These are phyloP conservation scores for Hanseniaspora hatyaiensis DNA, from an alignment of 805 yeast genomes.

Conservation along the genomic window DNA sequence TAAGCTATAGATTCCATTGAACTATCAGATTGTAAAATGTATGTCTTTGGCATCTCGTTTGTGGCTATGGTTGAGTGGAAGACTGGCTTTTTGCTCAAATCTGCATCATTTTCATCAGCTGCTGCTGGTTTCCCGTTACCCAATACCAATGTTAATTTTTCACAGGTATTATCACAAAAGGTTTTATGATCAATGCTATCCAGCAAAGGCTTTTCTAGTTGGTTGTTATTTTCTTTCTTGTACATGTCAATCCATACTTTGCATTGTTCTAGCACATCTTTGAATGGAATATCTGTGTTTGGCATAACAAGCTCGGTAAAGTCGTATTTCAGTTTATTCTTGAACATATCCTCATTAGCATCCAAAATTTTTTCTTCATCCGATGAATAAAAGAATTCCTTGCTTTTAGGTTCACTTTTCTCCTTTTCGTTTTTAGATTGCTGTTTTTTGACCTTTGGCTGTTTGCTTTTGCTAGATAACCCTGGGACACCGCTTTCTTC, in stretches of 20 bases:
- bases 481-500: not conserved
- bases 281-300: slow-evolving; percentile 6
- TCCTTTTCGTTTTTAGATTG: not conserved
- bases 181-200: slow-evolving; percentile 9
- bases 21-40: slow-evolving; percentile 6
- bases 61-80: not conserved
- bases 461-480: not conserved
- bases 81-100: not conserved
- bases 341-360: slow-evolving; percentile 10
- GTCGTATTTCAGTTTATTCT: slow-evolving; percentile 3
- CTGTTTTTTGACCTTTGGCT: not conserved
- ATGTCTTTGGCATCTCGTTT: slow-evolving; percentile 11
- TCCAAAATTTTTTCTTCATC: slow-evolving; percentile 14
- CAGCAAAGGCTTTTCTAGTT: not conserved
- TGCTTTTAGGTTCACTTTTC: not conserved
- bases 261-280: not conserved
- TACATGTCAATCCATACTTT: slow-evolving; percentile 9
- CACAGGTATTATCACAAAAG: slow-evolving; percentile 12
- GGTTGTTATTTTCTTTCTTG: slow-evolving; percentile 8
- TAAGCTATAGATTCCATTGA: slow-evolving; percentile 11
- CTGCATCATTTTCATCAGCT: not conserved
- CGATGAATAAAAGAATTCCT: not conserved
- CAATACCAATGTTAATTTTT: slow-evolving; percentile 8
- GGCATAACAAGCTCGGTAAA: slow-evolving; percentile 12
- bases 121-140: too few relatives aligned